phyloP scores from a whole-genome alignment of 768 basidiomycete genomes.

The Calocybe indica region DNA sequence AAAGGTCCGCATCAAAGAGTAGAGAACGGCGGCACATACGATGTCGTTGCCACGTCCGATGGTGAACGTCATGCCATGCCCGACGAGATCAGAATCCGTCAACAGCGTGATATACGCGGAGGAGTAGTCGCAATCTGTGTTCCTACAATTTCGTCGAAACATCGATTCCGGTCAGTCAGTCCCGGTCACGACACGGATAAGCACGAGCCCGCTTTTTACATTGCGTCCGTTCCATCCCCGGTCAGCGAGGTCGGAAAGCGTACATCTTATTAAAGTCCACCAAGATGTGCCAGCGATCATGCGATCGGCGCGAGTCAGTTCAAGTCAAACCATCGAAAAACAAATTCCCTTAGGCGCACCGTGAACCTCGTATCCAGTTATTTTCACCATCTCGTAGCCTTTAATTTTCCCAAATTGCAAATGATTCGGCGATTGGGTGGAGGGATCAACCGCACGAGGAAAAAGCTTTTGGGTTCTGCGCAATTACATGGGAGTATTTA shows the following conservation, averaged over 20 bases:
- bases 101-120: constrained; percentile 83
- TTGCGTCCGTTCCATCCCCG: constrained; percentile 92
- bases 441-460: too few relatives aligned
- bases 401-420: not conserved
- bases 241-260: constrained; percentile 89
- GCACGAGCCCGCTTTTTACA: constrained; percentile 37
- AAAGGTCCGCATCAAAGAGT: not conserved
- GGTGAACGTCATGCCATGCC: constrained; percentile 94
- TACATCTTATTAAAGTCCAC: constrained; percentile 48
- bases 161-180: not conserved
- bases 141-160: constrained; percentile 43
- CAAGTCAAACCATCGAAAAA: too few relatives aligned
- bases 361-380: not conserved
- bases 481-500: too few relatives aligned
- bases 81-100: constrained; percentile 71
- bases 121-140: constrained; percentile 93
- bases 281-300: not conserved
- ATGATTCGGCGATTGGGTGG: too few relatives aligned
- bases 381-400: not conserved
- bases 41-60: constrained; percentile 95
- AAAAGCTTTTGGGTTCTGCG: too few relatives aligned
- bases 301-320: not conserved
- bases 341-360: not conserved
- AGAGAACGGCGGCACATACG: constrained; percentile 31
- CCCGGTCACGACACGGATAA: not conserved